These are phyloP conservation scores for Skeletonema potamos DNA, from an alignment of 108 stramenopile genomes.

Conservation along the genomic window DNA sequence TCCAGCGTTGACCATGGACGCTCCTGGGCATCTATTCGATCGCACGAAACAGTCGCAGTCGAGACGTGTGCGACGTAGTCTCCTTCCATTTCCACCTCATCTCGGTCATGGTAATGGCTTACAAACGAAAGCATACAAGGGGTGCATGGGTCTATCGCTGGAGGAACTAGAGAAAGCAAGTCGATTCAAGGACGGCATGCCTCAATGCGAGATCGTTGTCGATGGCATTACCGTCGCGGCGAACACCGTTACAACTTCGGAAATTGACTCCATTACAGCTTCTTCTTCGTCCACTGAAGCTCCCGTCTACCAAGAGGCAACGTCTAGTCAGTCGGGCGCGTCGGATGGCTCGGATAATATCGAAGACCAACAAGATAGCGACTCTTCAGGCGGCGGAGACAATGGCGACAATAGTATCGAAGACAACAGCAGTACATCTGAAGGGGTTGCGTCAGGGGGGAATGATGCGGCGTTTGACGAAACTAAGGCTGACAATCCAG, in stretches of 20 bases:
- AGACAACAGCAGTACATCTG: background rate
- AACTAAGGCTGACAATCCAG: background rate
- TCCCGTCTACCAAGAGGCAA: background rate
- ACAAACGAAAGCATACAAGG: conserved; percentile 2
- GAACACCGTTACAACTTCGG: background rate
- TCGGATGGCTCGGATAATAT: background rate
- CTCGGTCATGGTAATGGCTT: background rate
- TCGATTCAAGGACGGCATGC: conserved; percentile 13
- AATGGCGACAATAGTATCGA: background rate
- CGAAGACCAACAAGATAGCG: background rate
- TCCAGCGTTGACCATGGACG: background rate
- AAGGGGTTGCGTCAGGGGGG: background rate
- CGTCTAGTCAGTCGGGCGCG: background rate
- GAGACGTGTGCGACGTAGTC: background rate
- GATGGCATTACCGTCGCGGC: conserved; percentile 5
- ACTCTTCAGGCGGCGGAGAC: background rate
- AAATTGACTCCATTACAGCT: background rate
- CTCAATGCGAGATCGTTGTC: conserved; percentile 11
- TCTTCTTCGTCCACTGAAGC: background rate
- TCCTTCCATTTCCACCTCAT: background rate
- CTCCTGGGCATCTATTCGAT: background rate
- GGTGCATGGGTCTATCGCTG: conserved; percentile 25
- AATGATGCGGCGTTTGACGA: background rate
- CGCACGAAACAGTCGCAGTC: background rate
- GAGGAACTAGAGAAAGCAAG: conserved; percentile 18